These are phyloP conservation scores for Phaeosphaeriaceae sp. DNA, from an alignment of 2,329 filamentous ascomycete species.

Conservation along the genomic window DNA sequence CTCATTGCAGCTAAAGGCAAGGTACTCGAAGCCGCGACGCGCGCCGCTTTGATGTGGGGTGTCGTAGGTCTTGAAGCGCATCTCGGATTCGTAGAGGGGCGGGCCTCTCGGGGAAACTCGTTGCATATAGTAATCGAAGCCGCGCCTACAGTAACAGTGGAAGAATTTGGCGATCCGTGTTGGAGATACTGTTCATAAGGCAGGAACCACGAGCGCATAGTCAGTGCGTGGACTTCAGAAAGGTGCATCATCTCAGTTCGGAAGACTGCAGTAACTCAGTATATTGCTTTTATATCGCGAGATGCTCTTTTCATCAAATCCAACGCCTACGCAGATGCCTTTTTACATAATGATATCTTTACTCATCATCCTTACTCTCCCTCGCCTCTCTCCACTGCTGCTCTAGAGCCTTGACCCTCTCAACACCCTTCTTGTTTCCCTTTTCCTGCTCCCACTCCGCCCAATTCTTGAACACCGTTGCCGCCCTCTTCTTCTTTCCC, in stretches of 20 bases:
- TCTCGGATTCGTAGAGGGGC: too few relatives aligned
- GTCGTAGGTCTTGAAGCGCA: too few relatives aligned
- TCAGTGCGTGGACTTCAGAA: background rate
- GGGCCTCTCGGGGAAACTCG: too few relatives aligned
- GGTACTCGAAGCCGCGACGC: too few relatives aligned
- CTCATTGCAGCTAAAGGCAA: too few relatives aligned
- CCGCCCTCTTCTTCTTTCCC: slow-evolving; percentile 82
- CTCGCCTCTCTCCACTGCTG: slow-evolving; percentile 69
- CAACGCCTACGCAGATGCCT: background rate
- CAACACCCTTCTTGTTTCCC: slow-evolving; percentile 72
- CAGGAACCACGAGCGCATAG: background rate
- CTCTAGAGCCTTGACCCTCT: slow-evolving; percentile 74
- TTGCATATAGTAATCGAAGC: too few relatives aligned
- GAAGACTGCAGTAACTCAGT: background rate
- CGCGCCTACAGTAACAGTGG: background rate
- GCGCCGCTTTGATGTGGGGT: too few relatives aligned
- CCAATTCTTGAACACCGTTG: slow-evolving; percentile 92
- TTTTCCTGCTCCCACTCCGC: slow-evolving; percentile 79
- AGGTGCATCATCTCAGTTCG: background rate
- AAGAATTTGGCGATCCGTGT: background rate
- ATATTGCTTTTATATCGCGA: background rate
- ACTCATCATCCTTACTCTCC: slow-evolving; percentile 21
- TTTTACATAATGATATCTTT: background rate
- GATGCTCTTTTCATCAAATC: background rate
- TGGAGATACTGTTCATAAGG: background rate